These are phyloP conservation scores for Xylariaceae sp. DNA, from an alignment of 2,329 filamentous ascomycete genomes.

Conservation along the genomic window DNA sequence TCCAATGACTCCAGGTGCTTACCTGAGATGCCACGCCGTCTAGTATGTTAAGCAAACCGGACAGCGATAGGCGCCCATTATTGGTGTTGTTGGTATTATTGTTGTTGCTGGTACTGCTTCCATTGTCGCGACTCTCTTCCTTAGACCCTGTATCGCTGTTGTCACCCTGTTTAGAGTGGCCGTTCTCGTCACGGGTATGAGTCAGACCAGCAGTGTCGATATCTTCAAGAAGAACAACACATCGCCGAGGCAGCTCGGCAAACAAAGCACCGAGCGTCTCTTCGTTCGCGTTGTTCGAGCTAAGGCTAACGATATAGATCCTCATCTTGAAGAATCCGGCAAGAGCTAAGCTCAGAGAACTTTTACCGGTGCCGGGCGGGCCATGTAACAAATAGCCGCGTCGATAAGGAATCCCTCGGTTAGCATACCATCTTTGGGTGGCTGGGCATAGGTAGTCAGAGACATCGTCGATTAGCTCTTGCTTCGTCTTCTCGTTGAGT, in stretches of 20 bases:
- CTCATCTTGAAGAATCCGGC: conserved; percentile 68
- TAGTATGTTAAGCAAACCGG: conserved; percentile 76
- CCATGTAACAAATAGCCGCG: conserved; percentile 81
- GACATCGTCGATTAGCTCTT: conserved; percentile 58
- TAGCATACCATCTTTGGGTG: conserved; percentile 75
- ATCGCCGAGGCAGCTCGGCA: conserved; percentile 63
- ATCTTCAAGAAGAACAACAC: conserved; percentile 73
- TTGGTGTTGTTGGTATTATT: conserved; percentile 18
- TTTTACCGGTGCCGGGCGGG: conserved; percentile 78
- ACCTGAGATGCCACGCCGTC: conserved; percentile 62
- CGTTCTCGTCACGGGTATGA: conserved; percentile 48
- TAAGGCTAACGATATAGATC: conserved; percentile 71
- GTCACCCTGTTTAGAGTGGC: conserved; percentile 3
- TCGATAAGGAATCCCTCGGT: conserved; percentile 81
- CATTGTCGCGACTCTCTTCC: conserved; percentile 30
- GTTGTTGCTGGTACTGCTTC: conserved; percentile 33
- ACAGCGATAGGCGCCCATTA: conserved; percentile 58
- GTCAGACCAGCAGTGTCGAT: conserved; percentile 72
- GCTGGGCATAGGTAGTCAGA: conserved; percentile 61
- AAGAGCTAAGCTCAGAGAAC: conserved; percentile 66
- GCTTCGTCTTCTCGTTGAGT: conserved; percentile 59
- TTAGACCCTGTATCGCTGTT: conserved; percentile 13
- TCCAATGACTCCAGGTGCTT: too few relatives aligned
- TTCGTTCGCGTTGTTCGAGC: conserved; percentile 60
- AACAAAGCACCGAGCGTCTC: conserved; percentile 65